Evolutionary conservation across 2,329 filamentous ascomycete genomes (phyloP), one percentile per base, ranked within the genome.

Genomic region (Seiridium cupressi): DNA sequence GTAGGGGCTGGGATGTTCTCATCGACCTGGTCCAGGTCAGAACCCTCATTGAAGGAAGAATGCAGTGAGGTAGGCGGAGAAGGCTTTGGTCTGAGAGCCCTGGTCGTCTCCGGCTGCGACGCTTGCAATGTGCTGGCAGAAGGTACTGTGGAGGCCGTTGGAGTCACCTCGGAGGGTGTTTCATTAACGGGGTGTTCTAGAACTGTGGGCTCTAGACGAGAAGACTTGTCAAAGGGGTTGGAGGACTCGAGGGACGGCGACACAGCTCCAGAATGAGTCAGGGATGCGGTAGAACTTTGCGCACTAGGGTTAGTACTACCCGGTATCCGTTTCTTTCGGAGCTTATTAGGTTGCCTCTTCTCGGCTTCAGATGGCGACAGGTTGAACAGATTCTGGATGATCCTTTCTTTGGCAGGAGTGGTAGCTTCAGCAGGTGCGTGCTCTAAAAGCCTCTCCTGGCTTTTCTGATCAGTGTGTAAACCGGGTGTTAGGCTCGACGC

Each of bases 211-310:
- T 69, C 69, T 7, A 65, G 49, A 47, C 61, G 55, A 55, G 56
- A 34, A 10, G 58, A 11, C 32, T 61, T 64, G 31, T 85, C 82
- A 62, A 83, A 67, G 1, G 81, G 81, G 61, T 84, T 82, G 2
- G 73, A 58, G 3, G 70, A 62, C 63, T 86, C 84, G 31, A 71
- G 62, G 40, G 69, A 73, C 2, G 84, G 83, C 5, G 83, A 84
- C 1, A 74, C 73, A 8, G 76, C 70, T 48, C 76, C 73, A 10
- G 79, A 80, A 44, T 80, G 75, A 5, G 78, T 73, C 13, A 96
- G 79, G 6, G 93, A 97, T 13, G 90, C 86, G 5, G 86, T 90
- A 13, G 95, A 98, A 70, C 93, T 97, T 64, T 97, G 93, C 0
- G 94, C 93, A 71, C 94, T 97, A 26, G 89, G 89, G 66, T 92